Evolutionary conservation across 129 eudicot genomes (phyloP).

Genomic region (Centrapalus pauciflorus): DNA sequence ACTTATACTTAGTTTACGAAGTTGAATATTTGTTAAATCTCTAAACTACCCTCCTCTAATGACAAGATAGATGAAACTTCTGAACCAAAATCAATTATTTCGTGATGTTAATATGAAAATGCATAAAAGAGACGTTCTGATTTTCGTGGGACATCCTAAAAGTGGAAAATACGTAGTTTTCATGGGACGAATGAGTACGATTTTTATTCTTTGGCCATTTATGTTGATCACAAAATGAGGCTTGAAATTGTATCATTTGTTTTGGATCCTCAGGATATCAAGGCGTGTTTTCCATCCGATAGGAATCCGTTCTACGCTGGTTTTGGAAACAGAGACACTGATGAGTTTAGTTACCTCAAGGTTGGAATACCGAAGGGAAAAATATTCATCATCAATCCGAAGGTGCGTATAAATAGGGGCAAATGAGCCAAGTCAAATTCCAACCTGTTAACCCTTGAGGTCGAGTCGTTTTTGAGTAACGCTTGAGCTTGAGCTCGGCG

Average conservation of each 20-base stretch:
- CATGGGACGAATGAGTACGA: slow-evolving; percentile 8
- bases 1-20: not conserved
- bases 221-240: not conserved
- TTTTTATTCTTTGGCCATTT: not conserved
- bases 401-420: slow-evolving; percentile 56
- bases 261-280: slow-evolving; percentile 61
- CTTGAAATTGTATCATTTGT: not conserved
- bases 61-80: not conserved
- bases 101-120: not conserved
- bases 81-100: not conserved
- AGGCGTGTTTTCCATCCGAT: slow-evolving; percentile 76
- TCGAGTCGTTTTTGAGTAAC: too few relatives aligned
- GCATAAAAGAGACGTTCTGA: not conserved
- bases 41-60: not conserved
- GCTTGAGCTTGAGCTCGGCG: too few relatives aligned
- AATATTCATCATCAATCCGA: slow-evolving; percentile 88
- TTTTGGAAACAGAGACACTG: slow-evolving; percentile 97
- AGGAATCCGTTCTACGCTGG: slow-evolving; percentile 96
- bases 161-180: not conserved
- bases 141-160: not conserved
- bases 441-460: too few relatives aligned
- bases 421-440: too few relatives aligned
- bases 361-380: slow-evolving; percentile 90
- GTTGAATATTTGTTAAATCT: not conserved
- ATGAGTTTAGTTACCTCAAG: slow-evolving; percentile 82